Evolutionary conservation across 129 eudicot genomes (phyloP).

Genomic region (Chrysanthemum lavandulifolium): DNA sequence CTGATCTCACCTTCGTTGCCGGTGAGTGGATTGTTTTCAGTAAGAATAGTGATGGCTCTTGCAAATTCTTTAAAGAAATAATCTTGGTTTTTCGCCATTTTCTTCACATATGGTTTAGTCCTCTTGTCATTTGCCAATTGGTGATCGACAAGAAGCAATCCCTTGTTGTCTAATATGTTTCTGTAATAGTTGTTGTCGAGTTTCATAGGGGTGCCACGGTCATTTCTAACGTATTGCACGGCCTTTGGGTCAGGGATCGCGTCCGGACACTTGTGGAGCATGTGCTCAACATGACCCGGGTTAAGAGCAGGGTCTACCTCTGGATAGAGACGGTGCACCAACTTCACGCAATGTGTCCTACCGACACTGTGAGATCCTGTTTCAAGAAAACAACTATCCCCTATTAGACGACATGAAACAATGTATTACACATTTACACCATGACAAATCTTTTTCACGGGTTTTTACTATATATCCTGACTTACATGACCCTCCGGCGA

Average conservation of each 20-base stretch:
- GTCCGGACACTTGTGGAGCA: conserved; percentile 97
- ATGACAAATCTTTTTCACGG: too few species aligned
- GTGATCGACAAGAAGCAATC: conserved; percentile 82
- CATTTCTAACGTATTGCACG: conserved; percentile 95
- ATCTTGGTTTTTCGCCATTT: conserved; percentile 94
- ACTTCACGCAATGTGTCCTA: conserved; percentile 89
- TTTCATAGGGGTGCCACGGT: conserved; percentile 95
- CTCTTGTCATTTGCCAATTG: conserved; percentile 86
- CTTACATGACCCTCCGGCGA: too few species aligned
- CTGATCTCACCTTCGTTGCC: conserved; percentile 93
- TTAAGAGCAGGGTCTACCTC: conserved; percentile 86
- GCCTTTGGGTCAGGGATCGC: conserved; percentile 97
- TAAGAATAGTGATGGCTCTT: conserved; percentile 74
- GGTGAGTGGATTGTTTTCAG: conserved; percentile 96
- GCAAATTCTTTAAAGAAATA: conserved; percentile 83
- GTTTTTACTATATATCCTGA: too few species aligned
- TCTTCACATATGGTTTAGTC: conserved; percentile 86
- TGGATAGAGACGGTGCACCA: conserved; percentile 96
- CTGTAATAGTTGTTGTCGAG: conserved; percentile 95
- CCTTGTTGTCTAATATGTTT: conserved; percentile 97
- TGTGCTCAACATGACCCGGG: conserved; percentile 90
- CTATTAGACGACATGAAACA: neutral
- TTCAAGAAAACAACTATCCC: neutral
- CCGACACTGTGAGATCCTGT: conserved; percentile 98
- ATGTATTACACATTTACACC: neutral